A percentile compares a stretch with the other conserved stretches of the same genome.
phyloP scores from a whole-genome alignment of 2,329 filamentous ascomycete species.

The Curvularia verruculosa region DNA sequence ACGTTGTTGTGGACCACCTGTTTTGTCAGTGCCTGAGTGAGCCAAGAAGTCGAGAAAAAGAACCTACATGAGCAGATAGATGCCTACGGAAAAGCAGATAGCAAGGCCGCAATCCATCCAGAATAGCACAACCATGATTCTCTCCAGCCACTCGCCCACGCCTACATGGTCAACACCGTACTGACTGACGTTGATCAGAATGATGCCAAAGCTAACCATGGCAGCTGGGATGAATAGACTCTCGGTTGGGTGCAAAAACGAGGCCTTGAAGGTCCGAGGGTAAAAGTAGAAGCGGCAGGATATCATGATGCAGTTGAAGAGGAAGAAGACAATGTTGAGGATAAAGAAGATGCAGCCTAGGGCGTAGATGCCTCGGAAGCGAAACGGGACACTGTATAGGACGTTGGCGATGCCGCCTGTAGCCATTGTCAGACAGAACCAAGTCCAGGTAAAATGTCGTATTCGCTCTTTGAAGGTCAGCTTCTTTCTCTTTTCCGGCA shows the following conservation, averaged over 20 bases:
- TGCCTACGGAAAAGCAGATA: conserved; percentile 69
- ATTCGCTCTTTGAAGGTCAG: conserved; percentile 60
- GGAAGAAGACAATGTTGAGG: conserved; percentile 64
- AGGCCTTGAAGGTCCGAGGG: conserved; percentile 72
- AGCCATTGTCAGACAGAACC: conserved; percentile 74
- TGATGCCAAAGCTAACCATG: conserved; percentile 68
- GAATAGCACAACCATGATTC: conserved; percentile 69
- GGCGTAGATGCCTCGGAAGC: conserved; percentile 53
- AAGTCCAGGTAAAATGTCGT: conserved; percentile 75
- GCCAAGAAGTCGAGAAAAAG: background rate
- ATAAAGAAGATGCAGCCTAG: conserved; percentile 58
- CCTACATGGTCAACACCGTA: conserved; percentile 67
- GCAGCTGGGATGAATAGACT: conserved; percentile 76
- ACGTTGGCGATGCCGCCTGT: conserved; percentile 67
- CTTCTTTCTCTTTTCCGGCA: conserved; percentile 9
- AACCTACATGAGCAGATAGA: conserved; percentile 75
- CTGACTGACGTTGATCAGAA: conserved; percentile 72
- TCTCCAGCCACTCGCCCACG: conserved; percentile 57
- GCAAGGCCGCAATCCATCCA: conserved; percentile 76
- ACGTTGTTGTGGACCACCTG: conserved; percentile 68
- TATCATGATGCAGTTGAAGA: conserved; percentile 72
- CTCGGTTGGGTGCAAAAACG: conserved; percentile 78
- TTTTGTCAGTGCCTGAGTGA: conserved; percentile 1
- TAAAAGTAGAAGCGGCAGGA: conserved; percentile 71
- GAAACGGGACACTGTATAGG: conserved; percentile 56